These are phyloP conservation scores for Xylariaceae sp. DNA, from an alignment of 2,329 filamentous ascomycete species.

Conservation along the genomic window DNA sequence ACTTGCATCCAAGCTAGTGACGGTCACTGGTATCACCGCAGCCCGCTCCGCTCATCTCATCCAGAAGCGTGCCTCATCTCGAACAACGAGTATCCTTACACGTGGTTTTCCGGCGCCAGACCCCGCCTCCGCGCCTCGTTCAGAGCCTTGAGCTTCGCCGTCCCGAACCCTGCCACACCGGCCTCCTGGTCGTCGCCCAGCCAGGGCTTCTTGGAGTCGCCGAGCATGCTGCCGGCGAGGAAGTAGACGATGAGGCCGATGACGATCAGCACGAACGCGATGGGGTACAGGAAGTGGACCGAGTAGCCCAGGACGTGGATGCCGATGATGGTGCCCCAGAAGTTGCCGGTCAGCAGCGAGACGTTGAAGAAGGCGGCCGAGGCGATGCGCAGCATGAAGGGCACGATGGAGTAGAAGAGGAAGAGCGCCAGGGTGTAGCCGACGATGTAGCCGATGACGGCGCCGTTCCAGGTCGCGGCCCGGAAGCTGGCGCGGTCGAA, in stretches of 20 bases:
- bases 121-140: slow-evolving; percentile 47
- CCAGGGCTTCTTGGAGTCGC: slow-evolving; percentile 94
- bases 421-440: slow-evolving; percentile 82
- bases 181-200: slow-evolving; percentile 79
- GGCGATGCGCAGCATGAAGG: slow-evolving; percentile 83
- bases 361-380: slow-evolving; percentile 97
- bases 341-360: slow-evolving; percentile 86
- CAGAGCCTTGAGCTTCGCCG: slow-evolving; percentile 73
- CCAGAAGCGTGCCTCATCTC: too few species aligned
- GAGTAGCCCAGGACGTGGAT: slow-evolving; percentile 75
- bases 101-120: slow-evolving; percentile 13
- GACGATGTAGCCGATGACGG: slow-evolving; percentile 76
- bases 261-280: slow-evolving; percentile 92
- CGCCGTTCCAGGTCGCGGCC: slow-evolving; percentile 58
- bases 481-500: slow-evolving; percentile 78
- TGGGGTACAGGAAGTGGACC: slow-evolving; percentile 89
- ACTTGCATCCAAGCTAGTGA: too few species aligned
- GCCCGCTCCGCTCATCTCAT: too few species aligned
- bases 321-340: slow-evolving; percentile 95
- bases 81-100: background rate
- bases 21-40: too few species aligned
- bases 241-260: slow-evolving; percentile 85
- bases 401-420: slow-evolving; percentile 84
- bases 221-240: slow-evolving; percentile 72
- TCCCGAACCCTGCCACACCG: slow-evolving; percentile 76